Base-by-base conservation (phyloP, 2,329 filamentous ascomycete genomes). In the Diaporthe ilicicola region DNA sequence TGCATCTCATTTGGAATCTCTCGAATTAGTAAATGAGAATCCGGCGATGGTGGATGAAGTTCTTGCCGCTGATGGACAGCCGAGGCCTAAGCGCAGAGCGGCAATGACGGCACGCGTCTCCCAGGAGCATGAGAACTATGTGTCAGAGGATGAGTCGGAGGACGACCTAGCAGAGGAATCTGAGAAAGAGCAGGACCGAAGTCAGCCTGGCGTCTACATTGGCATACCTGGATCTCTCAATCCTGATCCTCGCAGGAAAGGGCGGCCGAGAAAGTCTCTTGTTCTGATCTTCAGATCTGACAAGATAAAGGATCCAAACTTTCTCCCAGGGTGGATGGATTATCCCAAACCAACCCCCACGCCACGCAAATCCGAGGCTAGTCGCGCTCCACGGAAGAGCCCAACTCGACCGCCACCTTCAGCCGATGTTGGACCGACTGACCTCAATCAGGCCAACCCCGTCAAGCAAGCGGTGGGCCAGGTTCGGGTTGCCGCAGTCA, bases 221-320 rank as follows among this genome's bases (percentile, higher is more conserved):
- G 72, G 77, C 71, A 37, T 75, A 72, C 64, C 76, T 76, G 65
- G 80, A 66, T 75, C 79, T 50, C 39, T 76, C 42, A 72, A 78
- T 70, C 56, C 72, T 71, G 29, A 73, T 15, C 75, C 55, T 32
- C 65, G 61, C 3, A 72, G 72, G 10, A 79, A 76, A 67, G 80
- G 81, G 4, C 77, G 79, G 15, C 76, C 76, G 34, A 77, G 75
- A 72, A 77, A 79, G 75, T 78, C 78, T 13, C 61, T 77, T 6
- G 76, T 82, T 29, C 71, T 78, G 2, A 72, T 79, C 3, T 79
- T 81, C 54, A 77, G 73, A 46, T 77, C 74, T 0, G 73, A 76
- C 12, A 77, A 77, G 55, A 72, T 81, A 32, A 77, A 76, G 29
- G 64, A 75, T 24, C 56, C 54, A 3, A 54, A 56, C 5, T 72